A percentile compares a stretch with the other conserved stretches of the same genome.
Evolutionary conservation across 768 basidiomycete genomes (phyloP).

Genomic region (Crassisporium funariophilum): DNA sequence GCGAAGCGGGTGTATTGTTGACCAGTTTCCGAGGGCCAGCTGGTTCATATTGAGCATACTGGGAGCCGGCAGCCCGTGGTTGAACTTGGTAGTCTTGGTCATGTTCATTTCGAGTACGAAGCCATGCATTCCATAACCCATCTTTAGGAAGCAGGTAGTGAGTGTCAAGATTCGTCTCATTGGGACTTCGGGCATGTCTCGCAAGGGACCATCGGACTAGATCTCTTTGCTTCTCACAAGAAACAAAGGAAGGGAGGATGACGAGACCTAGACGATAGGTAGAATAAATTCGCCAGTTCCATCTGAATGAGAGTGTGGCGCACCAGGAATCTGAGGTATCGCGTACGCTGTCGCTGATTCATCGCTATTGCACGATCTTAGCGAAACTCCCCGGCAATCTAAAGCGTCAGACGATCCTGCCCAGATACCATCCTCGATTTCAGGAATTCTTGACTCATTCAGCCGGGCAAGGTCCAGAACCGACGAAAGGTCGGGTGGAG

Average conservation of each 20-base stretch:
- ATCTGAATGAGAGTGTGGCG: conserved; percentile 17
- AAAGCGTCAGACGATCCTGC: conserved; percentile 43
- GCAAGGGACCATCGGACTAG: conserved; percentile 74
- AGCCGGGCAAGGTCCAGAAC: conserved; percentile 67
- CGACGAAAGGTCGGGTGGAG: conserved; percentile 69
- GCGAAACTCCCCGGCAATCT: conserved; percentile 29
- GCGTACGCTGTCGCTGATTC: conserved; percentile 39
- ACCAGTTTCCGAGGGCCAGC: conserved; percentile 68
- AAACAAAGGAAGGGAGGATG: conserved; percentile 75
- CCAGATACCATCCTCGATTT: conserved; percentile 51
- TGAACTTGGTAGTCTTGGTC: conserved; percentile 38
- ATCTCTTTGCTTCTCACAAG: conserved; percentile 60
- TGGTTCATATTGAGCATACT: conserved; percentile 20
- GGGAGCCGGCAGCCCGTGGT: conserved; percentile 43
- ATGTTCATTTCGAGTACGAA: conserved; percentile 36
- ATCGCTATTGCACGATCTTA: conserved; percentile 29
- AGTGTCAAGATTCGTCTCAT: conserved; percentile 87
- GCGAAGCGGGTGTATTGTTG: conserved; percentile 69
- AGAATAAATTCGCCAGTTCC: background rate
- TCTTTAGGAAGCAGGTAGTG: conserved; percentile 78
- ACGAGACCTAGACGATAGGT: conserved; percentile 66
- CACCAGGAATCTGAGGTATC: conserved; percentile 62
- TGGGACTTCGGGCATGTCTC: conserved; percentile 76
- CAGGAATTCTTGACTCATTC: conserved; percentile 40
- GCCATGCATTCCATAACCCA: conserved; percentile 76